Evolutionary conservation across 176 grass and related monocot genomes (phyloP), one percentile per base, ranked within the genome.

Genomic region (Olyra latifolia): DNA sequence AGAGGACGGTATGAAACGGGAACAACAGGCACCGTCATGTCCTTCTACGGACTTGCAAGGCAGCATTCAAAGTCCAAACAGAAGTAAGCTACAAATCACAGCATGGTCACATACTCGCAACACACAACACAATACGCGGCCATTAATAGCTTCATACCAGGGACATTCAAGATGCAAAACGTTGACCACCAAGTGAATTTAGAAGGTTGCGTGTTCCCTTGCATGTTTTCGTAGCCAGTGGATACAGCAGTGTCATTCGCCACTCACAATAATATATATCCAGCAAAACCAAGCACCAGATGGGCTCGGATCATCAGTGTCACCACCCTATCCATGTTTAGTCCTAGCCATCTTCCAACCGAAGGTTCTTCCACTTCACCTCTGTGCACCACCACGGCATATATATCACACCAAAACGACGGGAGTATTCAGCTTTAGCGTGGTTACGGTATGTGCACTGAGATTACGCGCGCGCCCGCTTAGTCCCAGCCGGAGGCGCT

Each of bases 401-500:
- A 57, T 29, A 58, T 46, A 50, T 1, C 40, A 35, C 39, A 59
- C 46, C 32, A 35, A 54, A 75, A 84, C 63, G 42, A 55, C 19
- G 14, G 53, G 50, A 6, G 44, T 44, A 43, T 30, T 62, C 54
- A 41, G 42, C 15, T 20, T 29, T 69, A 43, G 60, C n/a, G 67
- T 49, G 28, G 76, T 22, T 79, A 79, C 24, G 23, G 62, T 80
- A 75, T 74, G 52, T 62, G 70, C 69, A 70, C 63, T 20, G 45
- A 70, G 62, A 69, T 42, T 4, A 43, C 12, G 66, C 41, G 10
- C 5, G 39, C 2, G 11, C 14, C 3, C 7, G 17, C 76, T 39
- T 93, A 93, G 50, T 93, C 66, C 92, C 92, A 94, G 16, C 92
- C 92, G 66, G 80, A 88, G 59, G 86, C 86, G n/a, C 38, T 88